A percentile compares a stretch with the other conserved stretches of the same genome.
phyloP scores from a whole-genome alignment of 805 yeast genomes.

The Wickerhamiella galacta region DNA sequence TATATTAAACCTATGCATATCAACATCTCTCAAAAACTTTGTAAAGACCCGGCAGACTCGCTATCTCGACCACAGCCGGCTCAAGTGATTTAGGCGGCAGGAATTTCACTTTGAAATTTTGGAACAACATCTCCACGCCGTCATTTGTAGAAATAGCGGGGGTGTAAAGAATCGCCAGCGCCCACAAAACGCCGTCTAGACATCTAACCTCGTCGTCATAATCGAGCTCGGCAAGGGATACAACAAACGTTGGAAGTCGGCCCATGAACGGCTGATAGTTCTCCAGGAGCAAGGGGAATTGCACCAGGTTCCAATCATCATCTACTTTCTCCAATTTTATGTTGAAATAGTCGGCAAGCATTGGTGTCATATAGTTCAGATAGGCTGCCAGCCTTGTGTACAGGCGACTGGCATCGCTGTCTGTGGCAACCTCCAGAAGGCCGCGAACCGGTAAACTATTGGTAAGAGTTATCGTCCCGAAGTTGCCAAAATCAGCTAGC shows the following conservation, averaged over 20 bases:
- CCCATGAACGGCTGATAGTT: constrained; percentile 41
- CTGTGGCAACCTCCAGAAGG: constrained; percentile 20
- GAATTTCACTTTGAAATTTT: constrained; percentile 42
- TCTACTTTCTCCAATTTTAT: constrained; percentile 25
- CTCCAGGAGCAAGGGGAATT: constrained; percentile 55
- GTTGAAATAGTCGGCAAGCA: constrained; percentile 69
- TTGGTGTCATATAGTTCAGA: constrained; percentile 42
- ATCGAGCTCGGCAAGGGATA: constrained; percentile 42
- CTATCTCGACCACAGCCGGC: constrained; percentile 59
- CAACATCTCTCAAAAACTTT: constrained; percentile 80
- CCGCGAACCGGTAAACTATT: constrained; percentile 23
- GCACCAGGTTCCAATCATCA: constrained; percentile 17
- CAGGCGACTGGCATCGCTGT: constrained; percentile 1
- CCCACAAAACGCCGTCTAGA: constrained; percentile 43
- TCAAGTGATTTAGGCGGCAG: constrained; percentile 42
- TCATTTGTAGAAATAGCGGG: constrained; percentile 37
- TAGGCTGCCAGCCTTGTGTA: constrained; percentile 9
- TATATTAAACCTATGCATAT: constrained; percentile 6
- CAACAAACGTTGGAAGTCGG: constrained; percentile 53
- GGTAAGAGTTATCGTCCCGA: constrained; percentile 39
- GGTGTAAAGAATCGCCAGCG: constrained; percentile 54
- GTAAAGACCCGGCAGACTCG: constrained; percentile 81
- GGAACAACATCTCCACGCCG: constrained; percentile 33
- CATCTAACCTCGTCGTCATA: constrained; percentile 59
- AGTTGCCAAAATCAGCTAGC: constrained; percentile 62